A percentile compares a stretch with the other conserved stretches of the same genome.
phyloP scores from a whole-genome alignment of 441 rosid species.

The Croton setiger region DNA sequence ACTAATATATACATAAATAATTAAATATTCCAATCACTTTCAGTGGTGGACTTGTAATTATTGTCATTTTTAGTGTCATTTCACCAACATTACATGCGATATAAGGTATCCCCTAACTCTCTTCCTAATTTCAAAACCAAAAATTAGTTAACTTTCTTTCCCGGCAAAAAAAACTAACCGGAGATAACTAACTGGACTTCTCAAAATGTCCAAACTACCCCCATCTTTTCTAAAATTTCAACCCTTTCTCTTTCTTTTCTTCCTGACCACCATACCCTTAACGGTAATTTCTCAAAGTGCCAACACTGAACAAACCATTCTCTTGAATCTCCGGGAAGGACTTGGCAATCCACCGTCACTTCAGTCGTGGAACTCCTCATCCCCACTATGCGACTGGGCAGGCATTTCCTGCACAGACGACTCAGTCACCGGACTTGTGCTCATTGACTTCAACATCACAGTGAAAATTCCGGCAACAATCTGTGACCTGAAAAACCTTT shows the following conservation, averaged over 20 bases:
- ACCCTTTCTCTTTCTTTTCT: conserved; percentile 22
- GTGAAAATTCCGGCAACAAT: conserved; percentile 44
- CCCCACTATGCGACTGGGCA: conserved; percentile 66
- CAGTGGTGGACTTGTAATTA: conserved; percentile 21
- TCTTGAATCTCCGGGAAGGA: conserved; percentile 44
- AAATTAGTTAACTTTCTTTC: neutral
- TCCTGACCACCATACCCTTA: conserved; percentile 37
- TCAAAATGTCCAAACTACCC: conserved; percentile 39
- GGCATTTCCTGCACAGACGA: conserved; percentile 41
- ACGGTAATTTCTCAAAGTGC: conserved; percentile 41
- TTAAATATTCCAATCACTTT: neutral
- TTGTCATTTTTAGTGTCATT: conserved; percentile 13
- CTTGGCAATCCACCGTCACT: conserved; percentile 58
- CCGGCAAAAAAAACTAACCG: conserved; percentile 10
- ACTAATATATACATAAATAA: no score
- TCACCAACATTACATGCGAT: neutral
- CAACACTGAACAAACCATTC: conserved; percentile 44
- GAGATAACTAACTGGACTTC: neutral
- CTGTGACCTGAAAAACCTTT: conserved; percentile 60
- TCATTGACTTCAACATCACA: conserved; percentile 33
- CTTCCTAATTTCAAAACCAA: conserved; percentile 8
- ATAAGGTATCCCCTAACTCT: neutral
- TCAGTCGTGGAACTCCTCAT: conserved; percentile 51
- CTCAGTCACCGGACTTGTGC: conserved; percentile 40
- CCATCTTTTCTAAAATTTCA: neutral